phyloP scores from a whole-genome alignment of 2,329 filamentous ascomycete species.

The Gnomoniopsis smithogilvyi region DNA sequence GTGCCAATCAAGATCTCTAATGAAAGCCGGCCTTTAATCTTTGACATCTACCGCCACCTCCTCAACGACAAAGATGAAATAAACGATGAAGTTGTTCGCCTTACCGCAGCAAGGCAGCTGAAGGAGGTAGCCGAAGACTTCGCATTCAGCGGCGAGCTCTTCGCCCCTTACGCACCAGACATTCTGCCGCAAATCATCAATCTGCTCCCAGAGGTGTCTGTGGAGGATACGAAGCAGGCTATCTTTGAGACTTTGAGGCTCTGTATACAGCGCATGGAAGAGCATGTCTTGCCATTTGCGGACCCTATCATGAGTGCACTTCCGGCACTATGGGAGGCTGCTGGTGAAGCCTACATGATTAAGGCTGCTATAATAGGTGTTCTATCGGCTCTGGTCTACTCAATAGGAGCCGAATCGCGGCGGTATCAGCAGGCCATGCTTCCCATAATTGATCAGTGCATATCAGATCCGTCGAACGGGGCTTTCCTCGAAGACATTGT shows the following conservation, averaged over 20 bases:
- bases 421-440: slow-evolving; percentile 78
- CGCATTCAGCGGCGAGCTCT: slow-evolving; percentile 70
- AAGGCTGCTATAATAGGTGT: slow-evolving; percentile 91
- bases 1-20: slow-evolving; percentile 72
- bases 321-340: slow-evolving; percentile 79
- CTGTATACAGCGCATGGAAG: slow-evolving; percentile 78
- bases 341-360: slow-evolving; percentile 78
- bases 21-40: slow-evolving; percentile 69
- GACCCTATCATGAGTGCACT: slow-evolving; percentile 80
- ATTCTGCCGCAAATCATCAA: slow-evolving; percentile 71
- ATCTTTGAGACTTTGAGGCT: slow-evolving; percentile 83
- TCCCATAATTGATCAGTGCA: slow-evolving; percentile 59
- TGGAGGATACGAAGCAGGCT: slow-evolving; percentile 86
- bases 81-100: slow-evolving; percentile 89
- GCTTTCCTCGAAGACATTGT: slow-evolving; percentile 91
- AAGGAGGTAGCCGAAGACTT: slow-evolving; percentile 80
- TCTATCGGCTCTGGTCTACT: slow-evolving; percentile 77
- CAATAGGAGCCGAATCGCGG: slow-evolving; percentile 75
- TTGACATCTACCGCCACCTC: slow-evolving; percentile 85
- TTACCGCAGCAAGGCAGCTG: slow-evolving; percentile 85
- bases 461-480: slow-evolving; percentile 41
- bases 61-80: slow-evolving; percentile 71
- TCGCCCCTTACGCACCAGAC: slow-evolving; percentile 73
- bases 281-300: slow-evolving; percentile 63
- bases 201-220: slow-evolving; percentile 75